Evolutionary conservation across 2,329 filamentous ascomycete genomes (phyloP).

Genomic region (Neurospora crassa): DNA sequence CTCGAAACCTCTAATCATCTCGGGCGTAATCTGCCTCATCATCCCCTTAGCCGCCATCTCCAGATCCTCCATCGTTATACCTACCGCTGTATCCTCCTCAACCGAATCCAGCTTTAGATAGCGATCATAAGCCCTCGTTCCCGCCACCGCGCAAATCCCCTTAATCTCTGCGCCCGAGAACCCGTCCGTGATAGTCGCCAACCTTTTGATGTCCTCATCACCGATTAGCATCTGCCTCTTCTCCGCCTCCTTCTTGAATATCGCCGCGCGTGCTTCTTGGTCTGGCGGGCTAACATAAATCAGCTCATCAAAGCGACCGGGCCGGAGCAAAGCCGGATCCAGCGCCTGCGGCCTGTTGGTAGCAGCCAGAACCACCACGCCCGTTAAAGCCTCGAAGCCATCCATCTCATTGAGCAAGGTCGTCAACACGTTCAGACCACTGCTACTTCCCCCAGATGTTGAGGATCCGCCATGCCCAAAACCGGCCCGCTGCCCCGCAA

Average conservation of each 20-base stretch:
- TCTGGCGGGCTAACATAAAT: conserved; percentile 82
- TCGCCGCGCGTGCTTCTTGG: conserved; percentile 60
- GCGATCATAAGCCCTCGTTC: conserved; percentile 32
- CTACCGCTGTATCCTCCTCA: conserved; percentile 4
- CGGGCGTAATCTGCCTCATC: conserved; percentile 48
- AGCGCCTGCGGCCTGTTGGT: conserved; percentile 85
- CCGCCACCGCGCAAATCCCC: conserved; percentile 38
- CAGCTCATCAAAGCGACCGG: conserved; percentile 75
- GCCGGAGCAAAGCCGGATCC: conserved; percentile 76
- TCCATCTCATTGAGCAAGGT: conserved; percentile 93
- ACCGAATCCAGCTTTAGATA: conserved; percentile 6
- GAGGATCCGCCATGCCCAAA: conserved; percentile 33
- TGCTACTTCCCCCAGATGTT: conserved; percentile 24
- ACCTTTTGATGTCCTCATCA: conserved; percentile 54
- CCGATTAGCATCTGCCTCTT: conserved; percentile 44
- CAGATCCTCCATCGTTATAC: conserved; percentile 27
- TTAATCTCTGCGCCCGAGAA: conserved; percentile 79
- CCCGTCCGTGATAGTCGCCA: conserved; percentile 60
- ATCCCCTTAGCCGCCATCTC: conserved; percentile 33
- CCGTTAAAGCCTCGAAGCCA: conserved; percentile 75
- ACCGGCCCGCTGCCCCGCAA: conserved; percentile 47
- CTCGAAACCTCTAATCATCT: conserved; percentile 50
- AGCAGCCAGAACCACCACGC: conserved; percentile 79
- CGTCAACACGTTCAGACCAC: conserved; percentile 73
- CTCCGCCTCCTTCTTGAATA: conserved; percentile 59